Evolutionary conservation across 2,329 filamentous ascomycete genomes (phyloP).

Genomic region (Akanthomyces muscarius): DNA sequence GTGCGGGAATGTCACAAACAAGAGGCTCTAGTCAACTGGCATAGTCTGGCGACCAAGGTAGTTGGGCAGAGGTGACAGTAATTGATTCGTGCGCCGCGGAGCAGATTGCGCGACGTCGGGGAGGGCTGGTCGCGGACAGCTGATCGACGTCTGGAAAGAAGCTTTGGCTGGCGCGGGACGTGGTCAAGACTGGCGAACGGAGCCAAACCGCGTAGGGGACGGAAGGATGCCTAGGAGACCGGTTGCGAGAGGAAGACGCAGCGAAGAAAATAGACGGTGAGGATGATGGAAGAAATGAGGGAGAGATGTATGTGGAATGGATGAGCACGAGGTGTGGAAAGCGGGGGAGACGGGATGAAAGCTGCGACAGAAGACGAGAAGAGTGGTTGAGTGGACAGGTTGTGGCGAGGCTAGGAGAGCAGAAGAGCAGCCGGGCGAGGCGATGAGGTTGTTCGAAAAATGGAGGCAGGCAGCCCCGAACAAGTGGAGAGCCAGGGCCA

Average conservation of each 20-base stretch:
- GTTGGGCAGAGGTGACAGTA: background rate
- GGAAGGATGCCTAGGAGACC: constrained; percentile 12
- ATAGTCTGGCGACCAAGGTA: constrained; percentile 6
- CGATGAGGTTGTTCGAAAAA: constrained; percentile 6
- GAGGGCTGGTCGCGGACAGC: background rate
- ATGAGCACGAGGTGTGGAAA: constrained; percentile 18
- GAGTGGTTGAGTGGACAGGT: background rate
- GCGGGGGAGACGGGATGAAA: constrained; percentile 23
- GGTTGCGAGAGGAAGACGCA: constrained; percentile 16
- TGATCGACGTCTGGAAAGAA: constrained; percentile 1
- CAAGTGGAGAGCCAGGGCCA: constrained; percentile 8
- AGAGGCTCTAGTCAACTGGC: constrained; percentile 7
- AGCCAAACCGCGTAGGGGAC: background rate
- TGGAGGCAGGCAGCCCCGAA: constrained; percentile 9
- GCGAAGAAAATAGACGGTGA: constrained; percentile 18
- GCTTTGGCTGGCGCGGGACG: background rate
- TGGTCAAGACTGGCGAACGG: constrained; percentile 3
- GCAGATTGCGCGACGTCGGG: constrained; percentile 9
- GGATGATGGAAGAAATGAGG: constrained; percentile 16
- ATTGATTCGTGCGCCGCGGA: constrained; percentile 7
- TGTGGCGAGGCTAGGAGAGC: background rate
- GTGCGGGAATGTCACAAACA: background rate
- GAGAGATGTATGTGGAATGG: constrained; percentile 11
- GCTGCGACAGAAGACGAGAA: constrained; percentile 20
- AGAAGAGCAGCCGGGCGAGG: background rate